Conservation (phyloP, 192 early-diverging fungal genomes). For the Haplosporangium gracile region DNA sequence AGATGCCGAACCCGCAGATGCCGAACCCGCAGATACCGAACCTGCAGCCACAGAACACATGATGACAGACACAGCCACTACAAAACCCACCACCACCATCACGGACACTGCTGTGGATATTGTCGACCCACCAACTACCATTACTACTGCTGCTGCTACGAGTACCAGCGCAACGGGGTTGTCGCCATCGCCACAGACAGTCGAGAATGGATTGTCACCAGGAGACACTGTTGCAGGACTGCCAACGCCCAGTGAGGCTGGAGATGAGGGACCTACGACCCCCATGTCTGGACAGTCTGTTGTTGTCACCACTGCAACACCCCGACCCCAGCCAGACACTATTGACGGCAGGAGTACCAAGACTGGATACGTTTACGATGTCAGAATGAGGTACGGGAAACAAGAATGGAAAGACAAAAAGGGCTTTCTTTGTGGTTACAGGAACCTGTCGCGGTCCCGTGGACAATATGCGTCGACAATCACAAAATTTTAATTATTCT, state of each 20-base stretch:
- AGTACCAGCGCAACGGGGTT: background rate
- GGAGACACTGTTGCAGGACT: background rate
- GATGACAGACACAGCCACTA: background rate
- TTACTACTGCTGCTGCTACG: background rate
- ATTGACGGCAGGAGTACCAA: constrained; percentile 48
- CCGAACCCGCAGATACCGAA: background rate
- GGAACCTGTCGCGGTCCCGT: too few species aligned
- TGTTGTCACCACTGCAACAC: background rate
- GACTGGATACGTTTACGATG: constrained; percentile 55
- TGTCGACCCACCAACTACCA: background rate
- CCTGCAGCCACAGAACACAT: background rate
- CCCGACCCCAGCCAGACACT: constrained; percentile 24
- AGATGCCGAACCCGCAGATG: background rate
- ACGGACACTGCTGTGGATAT: background rate
- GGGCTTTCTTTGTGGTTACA: background rate
- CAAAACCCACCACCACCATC: background rate
- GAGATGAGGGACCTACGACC: background rate
- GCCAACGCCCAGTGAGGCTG: background rate
- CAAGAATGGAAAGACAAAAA: background rate
- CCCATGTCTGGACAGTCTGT: background rate
- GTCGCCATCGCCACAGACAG: background rate
- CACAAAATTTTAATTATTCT: background rate
- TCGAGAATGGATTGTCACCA: background rate
- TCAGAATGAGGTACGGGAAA: constrained; percentile 41
- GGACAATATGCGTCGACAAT: background rate